Conservation (phyloP, 495 filamentous ascomycete species). For the Trichoderma gamsii region DNA sequence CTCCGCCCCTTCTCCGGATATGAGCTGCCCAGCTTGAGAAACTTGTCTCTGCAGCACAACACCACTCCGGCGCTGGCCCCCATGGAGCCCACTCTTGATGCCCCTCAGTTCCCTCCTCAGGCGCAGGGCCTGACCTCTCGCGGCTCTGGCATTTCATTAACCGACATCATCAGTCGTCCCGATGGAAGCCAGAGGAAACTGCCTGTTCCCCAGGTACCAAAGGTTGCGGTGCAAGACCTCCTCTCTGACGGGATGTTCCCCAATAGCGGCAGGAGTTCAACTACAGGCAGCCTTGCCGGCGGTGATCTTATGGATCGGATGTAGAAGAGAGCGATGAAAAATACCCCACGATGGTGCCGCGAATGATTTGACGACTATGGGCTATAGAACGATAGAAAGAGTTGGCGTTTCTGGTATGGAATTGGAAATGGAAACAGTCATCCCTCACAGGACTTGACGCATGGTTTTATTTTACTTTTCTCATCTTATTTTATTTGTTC, state of each 20-base stretch:
- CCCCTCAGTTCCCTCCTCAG: conserved; percentile 33
- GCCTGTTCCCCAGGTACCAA: conserved; percentile 84
- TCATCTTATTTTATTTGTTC: background rate
- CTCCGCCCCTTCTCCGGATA: conserved; percentile 66
- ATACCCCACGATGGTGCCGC: background rate
- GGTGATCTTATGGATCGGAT: conserved; percentile 37
- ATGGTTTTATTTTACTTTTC: background rate
- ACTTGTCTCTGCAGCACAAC: conserved; percentile 71
- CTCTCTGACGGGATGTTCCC: conserved; percentile 58
- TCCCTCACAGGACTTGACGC: background rate
- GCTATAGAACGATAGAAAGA: conserved; percentile 15
- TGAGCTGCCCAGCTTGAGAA: conserved; percentile 82
- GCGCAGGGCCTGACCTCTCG: conserved; percentile 32
- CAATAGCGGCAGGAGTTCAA: conserved; percentile 42
- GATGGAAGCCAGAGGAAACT: conserved; percentile 88
- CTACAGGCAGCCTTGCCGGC: conserved; percentile 42
- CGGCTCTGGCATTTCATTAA: conserved; percentile 66
- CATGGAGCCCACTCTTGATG: conserved; percentile 73
- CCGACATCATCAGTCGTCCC: conserved; percentile 83
- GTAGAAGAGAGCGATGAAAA: conserved; percentile 16
- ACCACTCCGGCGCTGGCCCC: conserved; percentile 79
- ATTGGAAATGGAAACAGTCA: conserved; percentile 9
- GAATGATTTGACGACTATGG: conserved; percentile 16
- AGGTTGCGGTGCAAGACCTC: conserved; percentile 83
- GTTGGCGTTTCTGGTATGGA: conserved; percentile 14